A percentile compares a stretch with the other conserved stretches of the same genome.
Evolutionary conservation across 306 rosid species (phyloP).

Genomic region (Trifolium pratense): DNA sequence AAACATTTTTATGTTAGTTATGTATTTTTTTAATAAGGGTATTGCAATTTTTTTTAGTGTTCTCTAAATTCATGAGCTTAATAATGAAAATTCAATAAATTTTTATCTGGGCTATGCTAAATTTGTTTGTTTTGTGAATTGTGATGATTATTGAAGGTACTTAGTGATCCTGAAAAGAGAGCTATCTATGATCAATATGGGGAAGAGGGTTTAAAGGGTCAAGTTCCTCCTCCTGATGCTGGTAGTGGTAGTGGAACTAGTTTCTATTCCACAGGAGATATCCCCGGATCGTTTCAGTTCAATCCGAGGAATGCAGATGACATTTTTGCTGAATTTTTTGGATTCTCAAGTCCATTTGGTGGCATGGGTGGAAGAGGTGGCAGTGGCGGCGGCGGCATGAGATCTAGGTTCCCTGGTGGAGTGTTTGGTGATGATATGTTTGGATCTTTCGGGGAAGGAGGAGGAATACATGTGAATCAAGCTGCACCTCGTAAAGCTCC

Average conservation of each 20-base stretch:
- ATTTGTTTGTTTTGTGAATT: conserved; percentile 9
- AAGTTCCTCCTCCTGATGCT: conserved; percentile 71
- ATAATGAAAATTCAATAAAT: neutral
- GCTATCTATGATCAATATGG: conserved; percentile 76
- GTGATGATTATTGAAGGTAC: conserved; percentile 54
- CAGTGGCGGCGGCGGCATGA: conserved; percentile 48
- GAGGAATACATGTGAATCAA: conserved; percentile 52
- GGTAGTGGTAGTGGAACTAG: conserved; percentile 56
- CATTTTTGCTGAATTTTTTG: conserved; percentile 67
- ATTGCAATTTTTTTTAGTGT: neutral
- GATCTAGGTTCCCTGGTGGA: conserved; percentile 63
- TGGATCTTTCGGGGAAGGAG: conserved; percentile 56
- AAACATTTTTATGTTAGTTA: neutral
- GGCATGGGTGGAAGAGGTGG: conserved; percentile 59
- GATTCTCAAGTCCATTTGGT: conserved; percentile 61
- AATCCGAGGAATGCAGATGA: conserved; percentile 73
- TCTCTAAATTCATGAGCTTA: neutral
- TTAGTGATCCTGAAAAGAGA: conserved; percentile 74
- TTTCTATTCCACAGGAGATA: conserved; percentile 63
- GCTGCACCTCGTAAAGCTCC: conserved; percentile 58
- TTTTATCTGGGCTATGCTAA: conserved; percentile 22
- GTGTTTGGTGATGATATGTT: conserved; percentile 65
- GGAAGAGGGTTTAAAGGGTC: conserved; percentile 76
- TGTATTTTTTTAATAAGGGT: neutral
- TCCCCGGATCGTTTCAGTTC: conserved; percentile 65